These are phyloP conservation scores for Xylaria longipes DNA, from an alignment of 495 filamentous ascomycete species.

Conservation along the genomic window DNA sequence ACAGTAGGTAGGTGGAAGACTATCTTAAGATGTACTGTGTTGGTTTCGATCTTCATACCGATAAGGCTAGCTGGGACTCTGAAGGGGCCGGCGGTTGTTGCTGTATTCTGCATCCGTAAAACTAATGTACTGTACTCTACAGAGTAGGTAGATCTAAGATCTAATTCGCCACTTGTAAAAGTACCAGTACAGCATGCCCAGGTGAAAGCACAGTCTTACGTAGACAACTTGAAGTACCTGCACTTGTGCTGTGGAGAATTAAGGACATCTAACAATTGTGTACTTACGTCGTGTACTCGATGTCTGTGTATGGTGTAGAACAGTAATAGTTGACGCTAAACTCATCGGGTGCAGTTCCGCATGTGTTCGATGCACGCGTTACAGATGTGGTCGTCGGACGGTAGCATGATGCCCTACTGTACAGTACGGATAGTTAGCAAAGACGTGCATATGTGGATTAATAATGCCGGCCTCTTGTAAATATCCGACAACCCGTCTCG, in stretches of 20 bases:
- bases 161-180: background rate
- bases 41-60: background rate
- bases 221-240: background rate
- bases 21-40: background rate
- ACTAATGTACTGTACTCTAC: background rate
- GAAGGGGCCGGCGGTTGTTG: background rate
- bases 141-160: background rate
- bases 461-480: constrained; percentile 4
- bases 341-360: background rate
- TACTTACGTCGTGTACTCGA: background rate
- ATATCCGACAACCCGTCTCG: constrained; percentile 16
- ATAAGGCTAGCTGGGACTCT: background rate
- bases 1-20: background rate
- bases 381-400: background rate
- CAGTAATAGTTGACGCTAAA: background rate
- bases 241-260: background rate
- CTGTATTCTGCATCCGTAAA: background rate
- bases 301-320: background rate
- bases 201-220: background rate
- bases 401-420: background rate
- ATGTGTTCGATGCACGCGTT: background rate
- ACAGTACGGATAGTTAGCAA: too few species aligned
- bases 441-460: constrained; percentile 13
- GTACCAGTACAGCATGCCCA: background rate
- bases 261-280: background rate